Base-by-base conservation (phyloP, 192 early-diverging fungal genomes). In the Entomortierella parvispora region DNA sequence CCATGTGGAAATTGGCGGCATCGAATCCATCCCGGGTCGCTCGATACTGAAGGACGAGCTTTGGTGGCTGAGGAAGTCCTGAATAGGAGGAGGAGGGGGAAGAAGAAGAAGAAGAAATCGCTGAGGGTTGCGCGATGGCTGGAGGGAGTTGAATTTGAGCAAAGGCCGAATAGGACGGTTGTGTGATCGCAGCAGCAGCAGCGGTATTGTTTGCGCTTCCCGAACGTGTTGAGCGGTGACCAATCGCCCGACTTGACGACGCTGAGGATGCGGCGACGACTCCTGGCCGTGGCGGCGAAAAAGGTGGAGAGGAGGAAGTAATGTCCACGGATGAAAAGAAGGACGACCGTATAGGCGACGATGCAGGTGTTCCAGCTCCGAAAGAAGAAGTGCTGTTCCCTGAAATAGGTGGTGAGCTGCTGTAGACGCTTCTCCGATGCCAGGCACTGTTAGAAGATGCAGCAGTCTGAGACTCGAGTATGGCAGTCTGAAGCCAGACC, bases 21-120 rank as follows among this genome's bases (percentile, higher is more conserved):
- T 64, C 65, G 28, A 77, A 77, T 12, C 74, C 74, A 40, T 77
- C 74, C 0, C 74, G 65, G 2, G 54, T 60, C 23, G 74, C 74
- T 15, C 74, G 58, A 29, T 68, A 77, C 47, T 64, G 65, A 6
- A 77, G 55, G 3, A 46, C 64, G 1, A 77, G 40, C 26, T 68
- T 77, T 45, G 32, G 25, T 18, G 20, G 42, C 22, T 28, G 5
- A 31, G 20, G 10, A 17, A 48, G 48, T 25, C 20, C 8, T 37
- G 61, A 33, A 25, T 18, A 22, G 48, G 47, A n/a, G 15, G 22
- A 40, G 25, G 62, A 15, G 15, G 26, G 12, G 28, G 46, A 18
- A 1, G 56, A 58, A 18, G 60, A 37, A 33, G 46, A 23, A 18
- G 25, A 26, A 18, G 20, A 31, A 14, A 34, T 26, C 14, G 60